Conservation (phyloP, 2,329 filamentous ascomycete species). For the Fonsecaea nubica region DNA sequence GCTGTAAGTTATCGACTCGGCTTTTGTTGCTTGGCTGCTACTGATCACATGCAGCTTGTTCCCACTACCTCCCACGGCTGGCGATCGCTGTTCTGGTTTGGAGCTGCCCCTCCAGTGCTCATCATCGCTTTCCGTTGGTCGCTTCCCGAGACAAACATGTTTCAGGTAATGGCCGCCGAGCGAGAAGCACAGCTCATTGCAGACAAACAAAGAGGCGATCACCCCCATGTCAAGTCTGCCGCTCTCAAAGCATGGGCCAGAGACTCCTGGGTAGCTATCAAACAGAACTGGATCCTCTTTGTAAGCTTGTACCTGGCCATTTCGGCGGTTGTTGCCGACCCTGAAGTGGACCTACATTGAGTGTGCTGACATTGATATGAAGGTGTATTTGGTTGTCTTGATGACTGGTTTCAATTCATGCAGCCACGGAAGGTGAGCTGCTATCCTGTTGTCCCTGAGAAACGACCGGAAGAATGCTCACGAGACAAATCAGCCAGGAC, state of each 20-base stretch:
- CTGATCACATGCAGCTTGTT: constrained; percentile 42
- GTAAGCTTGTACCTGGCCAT: not conserved
- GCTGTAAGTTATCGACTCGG: constrained; percentile 34
- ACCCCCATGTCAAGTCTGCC: constrained; percentile 13
- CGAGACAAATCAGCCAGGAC: constrained; percentile 42
- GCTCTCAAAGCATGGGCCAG: constrained; percentile 19
- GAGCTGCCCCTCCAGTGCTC: constrained; percentile 75
- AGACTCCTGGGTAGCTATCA: constrained; percentile 15
- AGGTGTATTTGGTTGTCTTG: constrained; percentile 46
- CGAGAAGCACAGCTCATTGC: constrained; percentile 28
- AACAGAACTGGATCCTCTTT: constrained; percentile 43
- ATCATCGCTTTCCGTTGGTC: constrained; percentile 79
- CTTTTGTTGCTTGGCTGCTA: not conserved
- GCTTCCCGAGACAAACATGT: constrained; percentile 79
- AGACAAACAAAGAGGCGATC: constrained; percentile 43
- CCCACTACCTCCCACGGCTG: constrained; percentile 78
- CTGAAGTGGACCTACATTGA: not conserved
- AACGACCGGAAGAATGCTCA: not conserved
- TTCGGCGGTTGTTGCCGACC: not conserved
- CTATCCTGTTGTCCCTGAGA: not conserved
- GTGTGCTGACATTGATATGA: not conserved
- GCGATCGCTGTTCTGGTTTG: constrained; percentile 89
- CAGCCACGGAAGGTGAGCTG: constrained; percentile 42
- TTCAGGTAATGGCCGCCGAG: constrained; percentile 48
- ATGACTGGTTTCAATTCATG: constrained; percentile 48